phyloP scores from a whole-genome alignment of 2,329 filamentous ascomycete genomes.

The Fusarium brevicatenulatum region DNA sequence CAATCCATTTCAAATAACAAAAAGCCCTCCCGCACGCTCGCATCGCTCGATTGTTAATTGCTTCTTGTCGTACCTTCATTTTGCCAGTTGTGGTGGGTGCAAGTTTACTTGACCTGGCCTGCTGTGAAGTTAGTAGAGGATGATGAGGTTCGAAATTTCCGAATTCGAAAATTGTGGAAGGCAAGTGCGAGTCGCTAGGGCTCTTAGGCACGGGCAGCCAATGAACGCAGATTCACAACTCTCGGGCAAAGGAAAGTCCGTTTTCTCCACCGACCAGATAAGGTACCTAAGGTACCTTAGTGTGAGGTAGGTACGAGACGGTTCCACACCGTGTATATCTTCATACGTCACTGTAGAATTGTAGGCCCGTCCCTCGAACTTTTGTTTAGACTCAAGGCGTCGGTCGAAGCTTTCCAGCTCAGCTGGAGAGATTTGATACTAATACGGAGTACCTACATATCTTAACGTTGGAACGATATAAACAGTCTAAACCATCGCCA shows the following conservation, averaged over 20 bases:
- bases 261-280: background rate
- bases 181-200: constrained; percentile 57
- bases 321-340: constrained; percentile 11
- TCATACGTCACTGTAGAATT: background rate
- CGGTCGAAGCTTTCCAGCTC: background rate
- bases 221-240: constrained; percentile 40
- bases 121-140: constrained; percentile 52
- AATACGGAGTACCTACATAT: background rate
- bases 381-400: background rate
- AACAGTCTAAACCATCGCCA: background rate
- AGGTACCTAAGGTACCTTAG: background rate
- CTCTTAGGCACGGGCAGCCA: constrained; percentile 47
- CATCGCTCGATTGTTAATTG: constrained; percentile 6
- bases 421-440: background rate
- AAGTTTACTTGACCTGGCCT: constrained; percentile 57
- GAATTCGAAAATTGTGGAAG: constrained; percentile 46
- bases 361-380: background rate
- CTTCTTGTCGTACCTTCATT: constrained; percentile 56
- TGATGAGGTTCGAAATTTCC: constrained; percentile 49
- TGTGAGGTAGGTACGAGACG: constrained; percentile 9
- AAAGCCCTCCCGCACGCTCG: background rate
- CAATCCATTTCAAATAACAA: background rate
- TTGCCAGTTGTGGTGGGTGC: constrained; percentile 59
- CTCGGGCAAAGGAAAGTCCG: constrained; percentile 40
- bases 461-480: background rate